Evolutionary conservation across 2,329 filamentous ascomycete species (phyloP), one percentile per base, ranked within the genome.

Genomic region (Ramichloridium luteum): DNA sequence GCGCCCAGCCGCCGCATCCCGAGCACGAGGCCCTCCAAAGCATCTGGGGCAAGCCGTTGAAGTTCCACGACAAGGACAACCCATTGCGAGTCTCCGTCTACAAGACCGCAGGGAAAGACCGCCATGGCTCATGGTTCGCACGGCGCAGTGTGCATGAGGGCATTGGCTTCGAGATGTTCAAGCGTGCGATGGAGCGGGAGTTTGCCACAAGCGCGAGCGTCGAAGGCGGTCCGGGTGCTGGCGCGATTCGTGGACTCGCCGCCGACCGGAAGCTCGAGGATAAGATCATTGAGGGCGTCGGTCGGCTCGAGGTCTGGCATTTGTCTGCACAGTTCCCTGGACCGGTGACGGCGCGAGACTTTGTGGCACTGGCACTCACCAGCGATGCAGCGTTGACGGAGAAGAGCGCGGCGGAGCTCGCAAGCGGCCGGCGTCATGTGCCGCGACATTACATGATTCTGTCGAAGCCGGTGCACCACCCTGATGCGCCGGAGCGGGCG

Each of bases 291-390:
- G 64, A 73, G 6, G 72, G 68, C 3, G 57, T 70, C 13, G 77
- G 77, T 6, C 70, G 70, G 46, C 53, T 80, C 32, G 71, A 82
- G 59, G 82, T 93, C 4, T 93, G 82, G 49, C 77, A 88, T 50
- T 68, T 93, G 1, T 88, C 82, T 13, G 85, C 85, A 3, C 80
- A 90, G 51, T 94, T 94, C 46, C 85, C 86, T 0, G 83, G 83
- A 0, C 88, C 88, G 3, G 90, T 83, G 1, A 75, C 85, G 2
- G 80, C 88, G 1, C 67, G 88, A 55, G 88, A 94, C 50, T 94
- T 94, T 54, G 73, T 93, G 31, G 80, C 81, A 4, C 59, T 92
- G 37, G 67, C 90, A 26, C 59, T 92, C 25, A 82, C 75, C 13
- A 82, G 77, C 6, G 59, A 63, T 10, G 52, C 55, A 26, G 67